Conservation (phyloP, 2,329 filamentous ascomycete genomes). For the Stemphylium lycopersici region DNA sequence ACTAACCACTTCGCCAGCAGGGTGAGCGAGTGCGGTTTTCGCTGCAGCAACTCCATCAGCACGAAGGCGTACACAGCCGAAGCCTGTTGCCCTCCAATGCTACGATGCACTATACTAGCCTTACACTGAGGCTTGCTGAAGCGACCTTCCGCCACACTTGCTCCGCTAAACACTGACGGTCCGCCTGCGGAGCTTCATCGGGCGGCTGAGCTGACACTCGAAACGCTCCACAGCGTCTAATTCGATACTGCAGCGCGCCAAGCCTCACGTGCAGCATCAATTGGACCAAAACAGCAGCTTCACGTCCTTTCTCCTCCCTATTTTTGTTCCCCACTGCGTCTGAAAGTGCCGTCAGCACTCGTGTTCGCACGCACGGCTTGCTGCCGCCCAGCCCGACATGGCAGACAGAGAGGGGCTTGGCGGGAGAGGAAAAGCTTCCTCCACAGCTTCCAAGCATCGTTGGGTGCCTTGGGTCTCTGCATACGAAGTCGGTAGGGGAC, state of each 20-base stretch:
- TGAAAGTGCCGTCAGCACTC: slow-evolving; percentile 2
- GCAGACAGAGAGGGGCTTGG: neutral
- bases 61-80: neutral
- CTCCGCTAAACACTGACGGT: neutral
- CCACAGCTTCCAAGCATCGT: neutral
- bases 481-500: slow-evolving; percentile 2
- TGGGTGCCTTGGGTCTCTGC: neutral
- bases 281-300: neutral
- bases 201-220: slow-evolving; percentile 9
- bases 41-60: too few relatives aligned
- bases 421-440: neutral
- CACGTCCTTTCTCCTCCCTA: neutral
- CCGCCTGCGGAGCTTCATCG: slow-evolving; percentile 1
- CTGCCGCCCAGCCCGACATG: too few relatives aligned
- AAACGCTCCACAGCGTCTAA: slow-evolving; percentile 2
- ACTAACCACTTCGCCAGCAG: too few relatives aligned
- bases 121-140: slow-evolving; percentile 2
- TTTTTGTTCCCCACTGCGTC: neutral
- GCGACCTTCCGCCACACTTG: neutral
- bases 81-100: neutral
- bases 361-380: too few relatives aligned
- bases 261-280: slow-evolving; percentile 6
- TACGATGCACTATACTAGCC: neutral
- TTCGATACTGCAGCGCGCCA: slow-evolving; percentile 8
- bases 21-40: too few relatives aligned